These are phyloP conservation scores for Wickerhamiella siamensis DNA, from an alignment of 805 yeast genomes.

Conservation along the genomic window DNA sequence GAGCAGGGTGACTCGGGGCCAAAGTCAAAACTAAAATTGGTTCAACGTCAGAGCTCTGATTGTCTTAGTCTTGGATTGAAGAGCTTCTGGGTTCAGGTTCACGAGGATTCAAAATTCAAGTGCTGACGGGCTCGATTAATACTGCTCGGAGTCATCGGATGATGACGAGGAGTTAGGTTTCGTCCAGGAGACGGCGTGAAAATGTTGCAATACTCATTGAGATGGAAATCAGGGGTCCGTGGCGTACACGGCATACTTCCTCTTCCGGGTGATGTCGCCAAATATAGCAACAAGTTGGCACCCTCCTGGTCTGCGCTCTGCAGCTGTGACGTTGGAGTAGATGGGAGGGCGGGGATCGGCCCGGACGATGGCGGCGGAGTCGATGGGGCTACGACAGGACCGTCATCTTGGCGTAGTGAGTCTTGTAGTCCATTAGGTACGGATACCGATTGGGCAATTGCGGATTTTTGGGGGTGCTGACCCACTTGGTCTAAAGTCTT, in stretches of 20 bases:
- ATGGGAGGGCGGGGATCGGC: conserved; percentile 10
- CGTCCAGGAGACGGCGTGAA: conserved; percentile 46
- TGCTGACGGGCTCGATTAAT: conserved; percentile 6
- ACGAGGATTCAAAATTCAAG: conserved; percentile 6
- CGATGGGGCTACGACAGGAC: not conserved
- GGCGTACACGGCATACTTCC: conserved; percentile 29
- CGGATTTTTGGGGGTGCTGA: conserved; percentile 4
- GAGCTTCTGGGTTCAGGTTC: too few relatives aligned
- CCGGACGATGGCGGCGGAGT: conserved; percentile 13
- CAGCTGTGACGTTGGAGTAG: conserved; percentile 22
- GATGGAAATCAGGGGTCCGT: conserved; percentile 39
- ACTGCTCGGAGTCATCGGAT: conserved; percentile 4
- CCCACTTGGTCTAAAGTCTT: conserved; percentile 16
- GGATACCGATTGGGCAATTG: not conserved
- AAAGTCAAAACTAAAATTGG: too few relatives aligned
- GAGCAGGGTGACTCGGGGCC: too few relatives aligned
- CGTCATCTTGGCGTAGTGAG: conserved; percentile 1
- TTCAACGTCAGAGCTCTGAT: too few relatives aligned
- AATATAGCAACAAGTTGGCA: conserved; percentile 64
- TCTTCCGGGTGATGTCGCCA: conserved; percentile 75
- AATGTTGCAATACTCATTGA: conserved; percentile 69
- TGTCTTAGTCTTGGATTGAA: too few relatives aligned
- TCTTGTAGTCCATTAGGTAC: conserved; percentile 1
- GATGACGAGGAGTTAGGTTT: conserved; percentile 2
- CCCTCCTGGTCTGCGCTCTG: conserved; percentile 36